These are phyloP conservation scores for Penicillium sp. DNA, from an alignment of 2,329 filamentous ascomycete genomes.

Conservation along the genomic window DNA sequence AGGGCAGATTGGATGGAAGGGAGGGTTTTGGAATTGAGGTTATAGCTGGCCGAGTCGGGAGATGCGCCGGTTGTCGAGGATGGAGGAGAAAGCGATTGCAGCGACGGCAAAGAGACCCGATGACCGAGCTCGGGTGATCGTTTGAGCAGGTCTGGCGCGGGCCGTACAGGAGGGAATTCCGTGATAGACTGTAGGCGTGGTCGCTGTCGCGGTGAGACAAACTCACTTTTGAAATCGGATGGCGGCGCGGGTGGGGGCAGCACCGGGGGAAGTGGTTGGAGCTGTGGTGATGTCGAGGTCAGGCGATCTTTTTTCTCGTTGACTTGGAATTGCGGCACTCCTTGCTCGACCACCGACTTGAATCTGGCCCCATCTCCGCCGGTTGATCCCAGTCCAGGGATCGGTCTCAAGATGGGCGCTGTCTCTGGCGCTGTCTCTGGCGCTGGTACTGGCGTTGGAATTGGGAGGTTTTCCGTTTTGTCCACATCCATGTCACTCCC, in stretches of 20 bases:
- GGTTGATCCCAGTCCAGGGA: background rate
- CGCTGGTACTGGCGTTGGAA: background rate
- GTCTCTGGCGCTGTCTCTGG: background rate
- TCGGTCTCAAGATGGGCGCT: background rate
- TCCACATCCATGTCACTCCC: background rate
- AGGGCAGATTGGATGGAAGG: conserved; percentile 48
- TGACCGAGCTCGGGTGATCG: conserved; percentile 39
- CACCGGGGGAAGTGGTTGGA: conserved; percentile 3
- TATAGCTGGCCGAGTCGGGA: conserved; percentile 32
- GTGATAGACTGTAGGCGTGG: conserved; percentile 13
- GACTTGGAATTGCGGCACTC: background rate
- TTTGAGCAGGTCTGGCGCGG: conserved; percentile 29
- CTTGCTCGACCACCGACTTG: conserved; percentile 1
- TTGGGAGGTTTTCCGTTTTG: background rate
- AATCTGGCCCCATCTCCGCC: background rate
- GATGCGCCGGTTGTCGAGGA: conserved; percentile 38
- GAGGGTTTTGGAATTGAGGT: conserved; percentile 38
- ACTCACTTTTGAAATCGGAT: conserved; percentile 4
- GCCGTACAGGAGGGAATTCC: conserved; percentile 13
- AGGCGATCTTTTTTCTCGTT: background rate
- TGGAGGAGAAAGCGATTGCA: conserved; percentile 47
- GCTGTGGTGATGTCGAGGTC: background rate
- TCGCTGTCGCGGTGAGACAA: conserved; percentile 15
- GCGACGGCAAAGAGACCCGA: conserved; percentile 43
- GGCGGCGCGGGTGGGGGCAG: conserved; percentile 12